Evolutionary conservation across 208 protist species (phyloP).

Genomic region (Phytomonas sp.): DNA sequence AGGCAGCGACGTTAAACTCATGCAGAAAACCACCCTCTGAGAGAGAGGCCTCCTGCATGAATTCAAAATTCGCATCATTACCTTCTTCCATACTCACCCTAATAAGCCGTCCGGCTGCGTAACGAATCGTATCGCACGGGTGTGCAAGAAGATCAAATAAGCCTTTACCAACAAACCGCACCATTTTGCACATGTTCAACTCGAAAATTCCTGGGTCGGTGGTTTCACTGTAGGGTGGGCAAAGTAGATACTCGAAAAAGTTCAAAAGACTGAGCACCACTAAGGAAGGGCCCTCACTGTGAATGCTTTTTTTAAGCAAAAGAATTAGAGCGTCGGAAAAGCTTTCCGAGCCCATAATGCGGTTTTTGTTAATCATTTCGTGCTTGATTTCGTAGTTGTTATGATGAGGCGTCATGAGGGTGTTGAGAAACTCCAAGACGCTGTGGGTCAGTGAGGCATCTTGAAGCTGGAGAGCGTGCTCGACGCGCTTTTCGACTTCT

Average conservation of each 20-base stretch:
- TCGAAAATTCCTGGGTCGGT: constrained; percentile 71
- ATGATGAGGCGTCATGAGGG: constrained; percentile 91
- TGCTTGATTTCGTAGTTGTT: constrained; percentile 87
- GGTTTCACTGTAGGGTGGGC: constrained; percentile 84
- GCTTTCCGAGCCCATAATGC: constrained; percentile 53
- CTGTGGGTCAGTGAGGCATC: constrained; percentile 61
- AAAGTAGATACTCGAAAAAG: constrained; percentile 88
- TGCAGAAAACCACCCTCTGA: constrained; percentile 81
- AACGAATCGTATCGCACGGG: constrained; percentile 72
- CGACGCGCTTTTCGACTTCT: constrained; percentile 32
- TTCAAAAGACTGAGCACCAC: constrained; percentile 75
- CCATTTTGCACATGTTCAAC: constrained; percentile 51
- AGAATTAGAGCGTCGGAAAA: constrained; percentile 68
- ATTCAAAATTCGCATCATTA: constrained; percentile 58
- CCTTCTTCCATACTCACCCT: constrained; percentile 89
- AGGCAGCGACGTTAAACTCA: constrained; percentile 81
- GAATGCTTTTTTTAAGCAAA: constrained; percentile 61
- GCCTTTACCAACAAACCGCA: constrained; percentile 51
- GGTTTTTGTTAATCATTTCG: constrained; percentile 85
- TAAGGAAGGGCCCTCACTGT: constrained; percentile 65
- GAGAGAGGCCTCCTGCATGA: constrained; percentile 79
- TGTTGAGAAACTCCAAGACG: constrained; percentile 83
- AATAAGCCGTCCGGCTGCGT: constrained; percentile 84
- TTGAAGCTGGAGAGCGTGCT: constrained; percentile 60
- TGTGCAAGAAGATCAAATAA: constrained; percentile 75